Evolutionary conservation across 306 rosid species (phyloP).

Genomic region (apple (Malus domestica)): ASM211411v1 NC_041802.1:16567001-16567500

Average conservation of each 20-base stretch:
- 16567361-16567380: conserved; percentile 9
- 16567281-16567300: conserved; percentile 15
- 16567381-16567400: not conserved
- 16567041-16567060: not conserved
- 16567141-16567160: conserved; percentile 66
- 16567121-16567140: conserved; percentile 58
- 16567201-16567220: conserved; percentile 36
- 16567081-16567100: not conserved
- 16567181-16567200: conserved; percentile 74
- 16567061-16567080: not conserved
- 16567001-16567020: not conserved
- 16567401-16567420: not conserved
- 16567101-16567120: conserved; percentile 48
- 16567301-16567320: conserved; percentile 11
- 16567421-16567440: not conserved
- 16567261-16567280: conserved; percentile 15
- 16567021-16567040: not conserved
- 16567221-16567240: conserved; percentile 40
- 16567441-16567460: not conserved
- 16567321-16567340: not conserved
- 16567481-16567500: no score
- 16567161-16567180: conserved; percentile 77
- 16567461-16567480: not conserved
- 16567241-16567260: conserved; percentile 1
- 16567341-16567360: conserved; percentile 14